Percentiles rank a stretch among this genome's conserved stretches.
Evolutionary conservation across 78 protist species (phyloP).

Genomic region (Dictyostelium firmibasis): DNA sequence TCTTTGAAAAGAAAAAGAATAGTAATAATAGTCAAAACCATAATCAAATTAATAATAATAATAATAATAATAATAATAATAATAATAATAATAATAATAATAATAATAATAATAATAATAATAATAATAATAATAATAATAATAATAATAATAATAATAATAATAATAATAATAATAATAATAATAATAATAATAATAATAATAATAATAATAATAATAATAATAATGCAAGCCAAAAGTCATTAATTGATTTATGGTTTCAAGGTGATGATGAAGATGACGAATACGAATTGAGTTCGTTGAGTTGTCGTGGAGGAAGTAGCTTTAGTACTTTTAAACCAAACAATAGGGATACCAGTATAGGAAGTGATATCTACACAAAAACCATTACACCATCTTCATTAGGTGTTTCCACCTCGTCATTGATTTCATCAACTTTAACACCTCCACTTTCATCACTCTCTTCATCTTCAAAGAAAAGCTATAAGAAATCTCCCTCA

Average conservation of each 20-base stretch:
- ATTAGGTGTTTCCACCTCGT: background rate
- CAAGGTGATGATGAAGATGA: background rate
- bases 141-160: too few species aligned
- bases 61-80: too few species aligned
- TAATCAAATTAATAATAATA: too few species aligned
- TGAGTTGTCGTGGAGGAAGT: background rate
- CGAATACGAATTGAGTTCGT: background rate
- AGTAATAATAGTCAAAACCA: too few species aligned
- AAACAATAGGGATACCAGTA: background rate
- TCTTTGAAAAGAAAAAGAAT: background rate
- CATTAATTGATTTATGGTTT: constrained; percentile 27
- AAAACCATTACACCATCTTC: background rate
- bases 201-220: too few species aligned
- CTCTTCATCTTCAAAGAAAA: background rate
- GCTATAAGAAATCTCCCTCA: background rate
- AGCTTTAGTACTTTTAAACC: background rate
- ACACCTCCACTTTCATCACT: background rate
- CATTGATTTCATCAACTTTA: background rate
- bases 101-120: too few species aligned
- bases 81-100: too few species aligned
- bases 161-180: too few species aligned
- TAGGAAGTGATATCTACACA: background rate
- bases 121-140: too few species aligned
- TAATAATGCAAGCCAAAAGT: background rate
- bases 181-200: too few species aligned